Conservation (phyloP, 1,284 basidiomycete species). For the Peniophora sp. region DNA sequence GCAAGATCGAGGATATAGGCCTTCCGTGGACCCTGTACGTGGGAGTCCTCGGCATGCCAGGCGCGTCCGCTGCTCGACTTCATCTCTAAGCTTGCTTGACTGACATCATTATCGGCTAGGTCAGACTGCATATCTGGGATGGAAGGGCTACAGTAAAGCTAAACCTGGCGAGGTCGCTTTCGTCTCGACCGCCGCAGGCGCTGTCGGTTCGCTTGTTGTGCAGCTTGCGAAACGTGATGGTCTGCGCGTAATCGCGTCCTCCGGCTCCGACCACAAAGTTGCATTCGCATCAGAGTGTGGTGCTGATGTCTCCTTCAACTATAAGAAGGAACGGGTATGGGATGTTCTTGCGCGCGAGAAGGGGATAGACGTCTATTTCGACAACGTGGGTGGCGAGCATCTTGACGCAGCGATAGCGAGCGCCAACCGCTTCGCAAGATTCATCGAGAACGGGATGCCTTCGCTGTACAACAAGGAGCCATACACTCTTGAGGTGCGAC, state of each 20-base stretch:
- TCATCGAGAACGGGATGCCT: slow-evolving; percentile 35
- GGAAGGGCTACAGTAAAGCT: slow-evolving; percentile 24
- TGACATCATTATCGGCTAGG: slow-evolving; percentile 17
- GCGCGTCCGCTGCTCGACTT: slow-evolving; percentile 8
- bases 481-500: slow-evolving; percentile 19
- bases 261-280: slow-evolving; percentile 66
- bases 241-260: slow-evolving; percentile 65
- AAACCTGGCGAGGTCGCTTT: slow-evolving; percentile 48
- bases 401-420: slow-evolving; percentile 49
- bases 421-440: slow-evolving; percentile 41
- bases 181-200: slow-evolving; percentile 46
- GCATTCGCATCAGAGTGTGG: slow-evolving; percentile 55
- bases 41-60: slow-evolving; percentile 40
- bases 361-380: slow-evolving; percentile 45
- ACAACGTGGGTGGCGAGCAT: slow-evolving; percentile 61
- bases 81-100: neutral
- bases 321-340: slow-evolving; percentile 49
- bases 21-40: slow-evolving; percentile 39
- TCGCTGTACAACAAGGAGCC: slow-evolving; percentile 20
- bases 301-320: slow-evolving; percentile 68
- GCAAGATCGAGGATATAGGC: slow-evolving; percentile 25
- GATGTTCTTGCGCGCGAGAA: slow-evolving; percentile 52
- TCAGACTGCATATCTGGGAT: slow-evolving; percentile 30
- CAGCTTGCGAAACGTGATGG: slow-evolving; percentile 60
- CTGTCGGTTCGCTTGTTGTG: slow-evolving; percentile 37